phyloP scores from a whole-genome alignment of 1,284 basidiomycete genomes.

The Trametes pubescens region DNA sequence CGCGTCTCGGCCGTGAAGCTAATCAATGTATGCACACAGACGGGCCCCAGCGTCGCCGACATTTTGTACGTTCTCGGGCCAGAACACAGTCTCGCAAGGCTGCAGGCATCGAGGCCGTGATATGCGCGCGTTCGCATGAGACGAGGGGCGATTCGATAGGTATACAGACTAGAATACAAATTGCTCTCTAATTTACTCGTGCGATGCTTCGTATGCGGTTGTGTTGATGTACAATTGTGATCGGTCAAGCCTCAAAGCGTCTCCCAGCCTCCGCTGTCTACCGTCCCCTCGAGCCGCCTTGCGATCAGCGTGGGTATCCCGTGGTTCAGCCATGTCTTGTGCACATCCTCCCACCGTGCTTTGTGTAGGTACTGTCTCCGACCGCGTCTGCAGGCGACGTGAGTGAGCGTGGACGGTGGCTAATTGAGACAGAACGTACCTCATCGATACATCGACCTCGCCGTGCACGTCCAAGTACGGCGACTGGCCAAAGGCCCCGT shows the following conservation, averaged over 20 bases:
- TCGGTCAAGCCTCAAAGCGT: slow-evolving; percentile 61
- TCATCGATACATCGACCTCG: slow-evolving; percentile 92
- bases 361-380: slow-evolving; percentile 89
- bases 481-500: slow-evolving; percentile 88
- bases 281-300: slow-evolving; percentile 85
- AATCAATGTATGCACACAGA: slow-evolving; percentile 48
- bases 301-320: slow-evolving; percentile 92
- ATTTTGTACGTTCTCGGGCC: slow-evolving; percentile 53
- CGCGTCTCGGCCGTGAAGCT: not conserved
- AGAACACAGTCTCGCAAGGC: slow-evolving; percentile 44
- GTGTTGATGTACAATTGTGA: slow-evolving; percentile 12
- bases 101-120: slow-evolving; percentile 29
- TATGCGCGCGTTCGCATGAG: not conserved
- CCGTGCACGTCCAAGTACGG: slow-evolving; percentile 97
- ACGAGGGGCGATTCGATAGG: not conserved
- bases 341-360: slow-evolving; percentile 91
- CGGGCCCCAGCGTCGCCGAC: slow-evolving; percentile 57
- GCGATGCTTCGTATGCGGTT: slow-evolving; percentile 1
- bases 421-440: slow-evolving; percentile 57
- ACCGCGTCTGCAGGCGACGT: slow-evolving; percentile 65
- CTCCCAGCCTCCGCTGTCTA: slow-evolving; percentile 96
- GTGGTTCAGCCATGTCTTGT: slow-evolving; percentile 91
- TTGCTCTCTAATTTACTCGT: slow-evolving; percentile 5
- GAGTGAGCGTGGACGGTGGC: not conserved
- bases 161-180: slow-evolving; percentile 18